Percentiles rank a stretch among this genome's conserved stretches.
Conservation (phyloP, 164 flowering plant genomes). For the Piper betle region DNA sequence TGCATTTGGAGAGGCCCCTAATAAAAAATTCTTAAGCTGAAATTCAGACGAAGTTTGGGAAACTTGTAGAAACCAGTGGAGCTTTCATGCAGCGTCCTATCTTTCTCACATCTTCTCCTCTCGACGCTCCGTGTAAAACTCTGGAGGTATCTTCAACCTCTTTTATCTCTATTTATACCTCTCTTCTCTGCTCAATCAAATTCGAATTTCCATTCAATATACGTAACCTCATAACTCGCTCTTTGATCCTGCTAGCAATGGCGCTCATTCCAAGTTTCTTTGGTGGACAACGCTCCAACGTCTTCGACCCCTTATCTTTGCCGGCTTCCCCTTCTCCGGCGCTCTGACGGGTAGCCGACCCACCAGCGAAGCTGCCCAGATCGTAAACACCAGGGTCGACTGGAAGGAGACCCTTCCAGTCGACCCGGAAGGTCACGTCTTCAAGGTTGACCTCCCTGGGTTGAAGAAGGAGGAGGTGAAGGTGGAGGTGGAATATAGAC, state of each 20-base stretch:
- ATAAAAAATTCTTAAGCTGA: too few relatives aligned
- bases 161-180: too few relatives aligned
- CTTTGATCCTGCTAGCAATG: not conserved
- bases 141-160: too few relatives aligned
- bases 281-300: not conserved
- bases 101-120: too few relatives aligned
- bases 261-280: conserved; percentile 3
- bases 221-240: too few relatives aligned
- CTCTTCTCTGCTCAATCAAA: too few relatives aligned
- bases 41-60: too few relatives aligned
- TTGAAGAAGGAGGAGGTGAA: conserved; percentile 3
- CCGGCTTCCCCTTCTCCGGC: conserved; percentile 1
- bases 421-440: conserved; percentile 1
- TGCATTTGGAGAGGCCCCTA: too few relatives aligned
- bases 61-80: too few relatives aligned
- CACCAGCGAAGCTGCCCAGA: not conserved
- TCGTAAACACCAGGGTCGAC: conserved; percentile 25
- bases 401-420: conserved; percentile 4
- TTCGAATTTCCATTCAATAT: too few relatives aligned
- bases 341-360: not conserved
- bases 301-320: conserved; percentile 8
- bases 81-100: too few relatives aligned
- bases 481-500: not conserved
- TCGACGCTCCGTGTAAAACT: too few relatives aligned
- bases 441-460: not conserved